phyloP scores from a whole-genome alignment of 2,329 filamentous ascomycete genomes.

The Monosporascus sp. region DNA sequence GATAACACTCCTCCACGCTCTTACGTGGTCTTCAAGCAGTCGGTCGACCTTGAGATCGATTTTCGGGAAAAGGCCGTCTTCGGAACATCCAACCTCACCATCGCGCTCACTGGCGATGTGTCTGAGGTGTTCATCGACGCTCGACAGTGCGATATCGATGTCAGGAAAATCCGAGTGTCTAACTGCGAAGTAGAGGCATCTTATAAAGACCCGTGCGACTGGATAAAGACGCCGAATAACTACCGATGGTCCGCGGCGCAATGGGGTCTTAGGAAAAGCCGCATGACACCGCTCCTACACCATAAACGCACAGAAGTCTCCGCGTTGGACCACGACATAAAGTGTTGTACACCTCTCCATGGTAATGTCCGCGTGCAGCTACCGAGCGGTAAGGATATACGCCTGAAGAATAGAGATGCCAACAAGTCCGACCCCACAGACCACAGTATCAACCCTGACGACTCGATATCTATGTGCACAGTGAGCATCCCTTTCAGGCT shows the following conservation, averaged over 20 bases:
- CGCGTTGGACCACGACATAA: slow-evolving; percentile 48
- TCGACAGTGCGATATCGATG: slow-evolving; percentile 55
- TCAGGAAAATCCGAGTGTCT: slow-evolving; percentile 47
- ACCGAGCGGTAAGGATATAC: slow-evolving; percentile 30
- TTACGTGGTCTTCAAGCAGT: slow-evolving; percentile 69
- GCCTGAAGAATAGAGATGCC: slow-evolving; percentile 21
- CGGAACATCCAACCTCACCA: slow-evolving; percentile 75
- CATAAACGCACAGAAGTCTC: slow-evolving; percentile 48
- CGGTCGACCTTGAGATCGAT: slow-evolving; percentile 84
- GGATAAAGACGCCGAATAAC: slow-evolving; percentile 53
- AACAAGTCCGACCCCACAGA: slow-evolving; percentile 36
- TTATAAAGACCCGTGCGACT: slow-evolving; percentile 63
- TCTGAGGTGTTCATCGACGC: slow-evolving; percentile 56
- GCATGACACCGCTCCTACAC: slow-evolving; percentile 49
- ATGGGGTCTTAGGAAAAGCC: slow-evolving; percentile 68
- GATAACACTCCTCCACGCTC: slow-evolving; percentile 28
- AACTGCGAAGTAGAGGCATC: slow-evolving; percentile 38
- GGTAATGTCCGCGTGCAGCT: slow-evolving; percentile 42
- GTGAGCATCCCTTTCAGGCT: slow-evolving; percentile 71
- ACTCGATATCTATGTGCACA: slow-evolving; percentile 37
- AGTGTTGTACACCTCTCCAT: slow-evolving; percentile 52
- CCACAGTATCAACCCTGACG: slow-evolving; percentile 19
- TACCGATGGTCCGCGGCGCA: slow-evolving; percentile 66
- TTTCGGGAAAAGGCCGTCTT: slow-evolving; percentile 70
- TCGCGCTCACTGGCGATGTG: slow-evolving; percentile 58